These are phyloP conservation scores for Xylariaceae sp. DNA, from an alignment of 2,329 filamentous ascomycete species.

Conservation along the genomic window DNA sequence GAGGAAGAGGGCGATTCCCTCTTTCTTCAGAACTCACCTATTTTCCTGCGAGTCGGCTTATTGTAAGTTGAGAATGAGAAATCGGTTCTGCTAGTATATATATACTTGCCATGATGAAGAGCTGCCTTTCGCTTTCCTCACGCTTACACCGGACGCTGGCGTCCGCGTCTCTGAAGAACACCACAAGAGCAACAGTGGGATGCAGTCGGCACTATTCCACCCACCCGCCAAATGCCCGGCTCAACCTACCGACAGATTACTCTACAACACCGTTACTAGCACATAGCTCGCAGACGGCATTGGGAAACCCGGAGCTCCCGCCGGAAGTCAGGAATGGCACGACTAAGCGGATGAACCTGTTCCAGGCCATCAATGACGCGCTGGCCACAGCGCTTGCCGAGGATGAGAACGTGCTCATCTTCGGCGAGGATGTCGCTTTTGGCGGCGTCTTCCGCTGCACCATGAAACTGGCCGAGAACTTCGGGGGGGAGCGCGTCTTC, in stretches of 20 bases:
- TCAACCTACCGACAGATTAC: slow-evolving; percentile 89
- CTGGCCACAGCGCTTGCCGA: slow-evolving; percentile 74
- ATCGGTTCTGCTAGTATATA: slow-evolving; percentile 7
- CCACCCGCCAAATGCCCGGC: slow-evolving; percentile 53
- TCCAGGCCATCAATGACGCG: slow-evolving; percentile 89
- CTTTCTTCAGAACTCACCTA: slow-evolving; percentile 1
- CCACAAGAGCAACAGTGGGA: slow-evolving; percentile 3
- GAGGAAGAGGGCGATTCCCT: slow-evolving; percentile 14
- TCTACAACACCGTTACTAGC: slow-evolving; percentile 73
- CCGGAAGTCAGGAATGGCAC: slow-evolving; percentile 58
- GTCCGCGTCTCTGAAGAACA: slow-evolving; percentile 10
- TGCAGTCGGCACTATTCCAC: slow-evolving; percentile 42
- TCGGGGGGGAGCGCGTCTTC: slow-evolving; percentile 85
- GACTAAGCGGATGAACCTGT: slow-evolving; percentile 86
- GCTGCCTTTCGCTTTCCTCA: slow-evolving; percentile 17
- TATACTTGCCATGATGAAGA: slow-evolving; percentile 23
- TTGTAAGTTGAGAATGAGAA: slow-evolving; percentile 15
- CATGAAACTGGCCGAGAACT: slow-evolving; percentile 82
- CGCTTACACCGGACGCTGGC: slow-evolving; percentile 20
- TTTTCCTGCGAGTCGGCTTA: slow-evolving; percentile 5
- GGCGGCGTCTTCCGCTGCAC: slow-evolving; percentile 94
- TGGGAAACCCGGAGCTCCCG: slow-evolving; percentile 67
- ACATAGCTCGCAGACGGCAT: slow-evolving; percentile 68
- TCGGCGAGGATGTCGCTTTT: slow-evolving; percentile 95
- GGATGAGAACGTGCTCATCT: slow-evolving; percentile 82